Evolutionary conservation across 805 yeast genomes (phyloP).

Genomic region (Isabelozyma gotoi): DNA sequence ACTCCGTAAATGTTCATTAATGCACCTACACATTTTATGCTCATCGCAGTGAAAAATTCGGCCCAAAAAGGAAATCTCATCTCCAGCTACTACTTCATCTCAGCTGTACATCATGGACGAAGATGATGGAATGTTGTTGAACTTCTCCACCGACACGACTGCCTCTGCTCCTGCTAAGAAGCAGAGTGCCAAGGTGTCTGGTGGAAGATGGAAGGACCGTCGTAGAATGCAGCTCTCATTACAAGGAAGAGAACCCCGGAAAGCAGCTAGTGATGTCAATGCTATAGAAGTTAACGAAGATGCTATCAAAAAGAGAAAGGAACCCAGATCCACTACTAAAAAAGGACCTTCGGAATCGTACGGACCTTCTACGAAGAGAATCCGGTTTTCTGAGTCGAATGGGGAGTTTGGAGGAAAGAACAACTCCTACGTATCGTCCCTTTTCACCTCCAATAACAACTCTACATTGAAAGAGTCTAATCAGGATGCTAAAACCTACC

Average conservation of each 20-base stretch:
- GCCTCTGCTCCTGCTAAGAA: conserved; percentile 3
- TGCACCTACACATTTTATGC: no score
- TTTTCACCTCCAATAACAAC: conserved; percentile 52
- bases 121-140: conserved; percentile 76
- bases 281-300: conserved; percentile 17
- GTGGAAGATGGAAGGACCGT: conserved; percentile 84
- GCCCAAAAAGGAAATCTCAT: conserved; percentile 1
- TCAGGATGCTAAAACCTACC: conserved; percentile 27
- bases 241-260: conserved; percentile 40
- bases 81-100: conserved; percentile 1
- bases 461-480: conserved; percentile 61
- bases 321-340: neutral
- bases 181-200: conserved; percentile 44
- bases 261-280: conserved; percentile 33
- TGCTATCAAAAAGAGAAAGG: conserved; percentile 11
- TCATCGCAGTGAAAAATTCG: conserved; percentile 7
- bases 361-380: conserved; percentile 29
- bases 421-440: conserved; percentile 77
- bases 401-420: conserved; percentile 56
- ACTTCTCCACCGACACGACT: conserved; percentile 49
- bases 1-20: neutral
- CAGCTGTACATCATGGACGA: conserved; percentile 27
- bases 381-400: conserved; percentile 45
- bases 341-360: neutral
- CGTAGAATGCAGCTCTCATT: conserved; percentile 56